Evolutionary conservation across 2,329 filamentous ascomycete genomes (phyloP).

Genomic region (Trichoderma guizhouense): DNA sequence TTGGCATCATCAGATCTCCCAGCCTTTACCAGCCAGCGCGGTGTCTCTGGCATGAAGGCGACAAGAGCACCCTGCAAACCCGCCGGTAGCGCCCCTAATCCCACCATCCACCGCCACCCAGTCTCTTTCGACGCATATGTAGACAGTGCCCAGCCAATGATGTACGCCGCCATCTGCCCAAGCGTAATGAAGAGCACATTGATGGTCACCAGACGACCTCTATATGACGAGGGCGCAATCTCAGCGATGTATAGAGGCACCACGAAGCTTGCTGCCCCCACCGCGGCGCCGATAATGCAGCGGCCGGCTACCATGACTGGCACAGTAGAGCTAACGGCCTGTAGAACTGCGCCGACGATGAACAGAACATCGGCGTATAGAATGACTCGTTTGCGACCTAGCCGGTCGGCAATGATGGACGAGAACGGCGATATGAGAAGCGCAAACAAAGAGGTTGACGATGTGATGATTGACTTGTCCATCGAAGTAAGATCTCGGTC

Average conservation of each 20-base stretch:
- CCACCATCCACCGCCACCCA: constrained; percentile 91
- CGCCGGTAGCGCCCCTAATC: constrained; percentile 76
- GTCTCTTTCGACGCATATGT: constrained; percentile 47
- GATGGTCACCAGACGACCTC: constrained; percentile 78
- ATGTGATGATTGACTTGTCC: constrained; percentile 69
- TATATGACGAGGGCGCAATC: constrained; percentile 69
- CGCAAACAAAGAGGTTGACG: constrained; percentile 65
- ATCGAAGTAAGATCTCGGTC: constrained; percentile 54
- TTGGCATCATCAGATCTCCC: constrained; percentile 61
- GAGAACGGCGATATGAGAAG: constrained; percentile 62
- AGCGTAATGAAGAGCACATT: constrained; percentile 80
- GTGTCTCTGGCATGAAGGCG: constrained; percentile 78
- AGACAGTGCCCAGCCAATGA: constrained; percentile 74
- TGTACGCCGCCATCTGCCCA: constrained; percentile 85
- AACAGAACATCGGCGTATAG: constrained; percentile 66
- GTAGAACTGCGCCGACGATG: constrained; percentile 61
- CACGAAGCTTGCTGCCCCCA: constrained; percentile 76
- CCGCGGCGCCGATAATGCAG: constrained; percentile 66
- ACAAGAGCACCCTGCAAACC: constrained; percentile 66
- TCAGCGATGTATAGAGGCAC: constrained; percentile 88
- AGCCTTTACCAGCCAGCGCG: constrained; percentile 76
- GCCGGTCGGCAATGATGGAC: constrained; percentile 59
- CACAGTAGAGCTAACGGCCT: constrained; percentile 59
- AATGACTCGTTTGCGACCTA: constrained; percentile 61
- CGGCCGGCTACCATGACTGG: constrained; percentile 64